Evolutionary conservation across 75 land plant genomes (phyloP).

Genomic region (Selaginella tamariscina): DNA sequence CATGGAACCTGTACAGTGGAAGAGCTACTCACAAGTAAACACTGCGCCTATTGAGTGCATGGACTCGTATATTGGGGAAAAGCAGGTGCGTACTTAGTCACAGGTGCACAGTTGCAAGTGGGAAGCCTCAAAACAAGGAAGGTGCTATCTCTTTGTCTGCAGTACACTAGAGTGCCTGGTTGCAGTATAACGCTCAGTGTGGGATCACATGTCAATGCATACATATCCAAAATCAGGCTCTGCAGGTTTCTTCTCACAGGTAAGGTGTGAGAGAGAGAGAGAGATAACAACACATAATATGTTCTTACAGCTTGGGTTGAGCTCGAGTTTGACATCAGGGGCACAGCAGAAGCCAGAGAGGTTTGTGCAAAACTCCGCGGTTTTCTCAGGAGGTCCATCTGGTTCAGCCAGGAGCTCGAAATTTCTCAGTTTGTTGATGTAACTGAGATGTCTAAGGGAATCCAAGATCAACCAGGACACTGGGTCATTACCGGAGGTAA

Average conservation of each 20-base stretch:
- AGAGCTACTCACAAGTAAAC: constrained; percentile 57
- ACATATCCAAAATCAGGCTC: constrained; percentile 22
- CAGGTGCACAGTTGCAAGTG: constrained; percentile 67
- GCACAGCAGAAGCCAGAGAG: too few relatives aligned
- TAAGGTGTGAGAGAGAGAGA: too few relatives aligned
- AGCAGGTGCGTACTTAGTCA: constrained; percentile 64
- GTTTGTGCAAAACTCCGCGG: background rate
- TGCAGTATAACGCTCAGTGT: constrained; percentile 72
- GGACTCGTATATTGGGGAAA: constrained; percentile 54
- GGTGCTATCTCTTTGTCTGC: constrained; percentile 61
- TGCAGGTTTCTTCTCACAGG: constrained; percentile 43
- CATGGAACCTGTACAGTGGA: constrained; percentile 20
- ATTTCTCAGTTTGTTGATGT: background rate
- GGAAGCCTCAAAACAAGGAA: constrained; percentile 32
- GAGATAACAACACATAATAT: too few relatives aligned
- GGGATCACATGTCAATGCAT: constrained; percentile 57
- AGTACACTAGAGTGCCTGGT: constrained; percentile 64
- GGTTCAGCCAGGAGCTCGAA: background rate
- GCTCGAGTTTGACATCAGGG: background rate
- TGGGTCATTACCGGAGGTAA: background rate
- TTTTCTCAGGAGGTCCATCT: background rate
- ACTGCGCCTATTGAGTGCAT: constrained; percentile 56
- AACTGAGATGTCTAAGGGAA: background rate
- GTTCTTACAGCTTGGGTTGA: background rate
- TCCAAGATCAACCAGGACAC: background rate